These are phyloP conservation scores for Ascochyta koolunga DNA, from an alignment of 2,329 filamentous ascomycete species.

Conservation along the genomic window DNA sequence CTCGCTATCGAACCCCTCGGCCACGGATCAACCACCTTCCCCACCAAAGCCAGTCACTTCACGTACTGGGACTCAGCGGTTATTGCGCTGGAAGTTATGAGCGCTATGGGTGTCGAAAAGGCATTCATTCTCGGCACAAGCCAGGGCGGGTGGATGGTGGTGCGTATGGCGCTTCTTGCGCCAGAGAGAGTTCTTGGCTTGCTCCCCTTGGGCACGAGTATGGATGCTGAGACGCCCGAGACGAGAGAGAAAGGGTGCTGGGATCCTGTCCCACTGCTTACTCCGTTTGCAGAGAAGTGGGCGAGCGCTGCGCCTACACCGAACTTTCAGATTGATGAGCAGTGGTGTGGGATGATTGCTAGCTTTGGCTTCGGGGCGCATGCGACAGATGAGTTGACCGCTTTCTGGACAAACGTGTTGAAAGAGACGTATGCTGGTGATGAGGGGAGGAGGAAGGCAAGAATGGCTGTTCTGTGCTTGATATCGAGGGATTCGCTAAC, in stretches of 20 bases:
- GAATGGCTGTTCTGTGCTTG: slow-evolving; percentile 57
- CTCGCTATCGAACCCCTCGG: slow-evolving; percentile 60
- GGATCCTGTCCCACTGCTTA: slow-evolving; percentile 49
- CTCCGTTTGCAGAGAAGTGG: slow-evolving; percentile 48
- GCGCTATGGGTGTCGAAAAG: not conserved
- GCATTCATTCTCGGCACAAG: slow-evolving; percentile 12
- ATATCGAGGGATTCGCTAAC: slow-evolving; percentile 56
- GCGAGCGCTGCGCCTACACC: slow-evolving; percentile 47
- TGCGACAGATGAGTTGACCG: slow-evolving; percentile 43
- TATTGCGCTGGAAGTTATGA: slow-evolving; percentile 15
- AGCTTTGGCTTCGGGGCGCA: slow-evolving; percentile 55
- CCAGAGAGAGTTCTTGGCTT: slow-evolving; percentile 53
- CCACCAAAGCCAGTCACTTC: slow-evolving; percentile 12
- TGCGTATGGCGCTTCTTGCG: slow-evolving; percentile 13
- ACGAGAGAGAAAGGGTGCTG: slow-evolving; percentile 56
- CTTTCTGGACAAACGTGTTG: slow-evolving; percentile 53
- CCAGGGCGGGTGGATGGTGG: slow-evolving; percentile 15
- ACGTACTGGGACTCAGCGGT: slow-evolving; percentile 17
- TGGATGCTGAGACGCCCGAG: slow-evolving; percentile 56
- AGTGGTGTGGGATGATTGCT: slow-evolving; percentile 54
- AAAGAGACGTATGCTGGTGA: slow-evolving; percentile 56
- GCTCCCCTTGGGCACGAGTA: slow-evolving; percentile 58
- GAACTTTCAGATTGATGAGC: slow-evolving; percentile 51
- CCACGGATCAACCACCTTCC: slow-evolving; percentile 53
- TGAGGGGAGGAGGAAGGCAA: slow-evolving; percentile 52